Percentiles rank a stretch among this genome's conserved stretches.
Conservation (phyloP, 257 asterid species). For the Solanum lycopersicoides region DNA sequence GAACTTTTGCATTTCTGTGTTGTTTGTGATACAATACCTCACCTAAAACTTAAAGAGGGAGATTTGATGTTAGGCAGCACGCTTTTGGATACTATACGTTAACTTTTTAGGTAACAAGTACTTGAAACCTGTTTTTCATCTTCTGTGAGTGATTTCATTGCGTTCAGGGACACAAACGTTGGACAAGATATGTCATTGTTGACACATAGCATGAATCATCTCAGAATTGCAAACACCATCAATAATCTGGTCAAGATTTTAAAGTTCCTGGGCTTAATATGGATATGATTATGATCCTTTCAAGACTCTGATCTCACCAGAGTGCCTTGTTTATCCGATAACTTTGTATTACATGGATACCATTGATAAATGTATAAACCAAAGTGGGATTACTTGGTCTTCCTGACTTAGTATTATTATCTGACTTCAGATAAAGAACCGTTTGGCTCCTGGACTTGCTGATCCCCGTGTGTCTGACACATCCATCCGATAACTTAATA, state of each 20-base stretch:
- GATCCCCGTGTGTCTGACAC: constrained; percentile 43
- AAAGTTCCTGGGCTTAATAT: not conserved
- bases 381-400: not conserved
- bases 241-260: not conserved
- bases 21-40: not conserved
- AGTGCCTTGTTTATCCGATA: not conserved
- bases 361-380: not conserved
- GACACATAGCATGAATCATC: not conserved
- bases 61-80: not conserved
- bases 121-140: not conserved
- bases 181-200: not conserved
- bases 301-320: not conserved
- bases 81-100: not conserved
- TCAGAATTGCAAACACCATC: not conserved
- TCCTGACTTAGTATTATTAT: not conserved
- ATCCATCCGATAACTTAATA: not conserved
- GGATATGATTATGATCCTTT: not conserved
- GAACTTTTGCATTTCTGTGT: not conserved
- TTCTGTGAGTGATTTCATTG: not conserved
- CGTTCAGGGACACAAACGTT: not conserved
- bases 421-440: constrained; percentile 51
- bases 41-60: not conserved
- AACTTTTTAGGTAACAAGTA: not conserved
- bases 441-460: constrained; percentile 59
- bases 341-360: not conserved